Evolutionary conservation across 2,329 filamentous ascomycete species (phyloP), one percentile per base, ranked within the genome.

Genomic region (Xylaria sp.): DNA sequence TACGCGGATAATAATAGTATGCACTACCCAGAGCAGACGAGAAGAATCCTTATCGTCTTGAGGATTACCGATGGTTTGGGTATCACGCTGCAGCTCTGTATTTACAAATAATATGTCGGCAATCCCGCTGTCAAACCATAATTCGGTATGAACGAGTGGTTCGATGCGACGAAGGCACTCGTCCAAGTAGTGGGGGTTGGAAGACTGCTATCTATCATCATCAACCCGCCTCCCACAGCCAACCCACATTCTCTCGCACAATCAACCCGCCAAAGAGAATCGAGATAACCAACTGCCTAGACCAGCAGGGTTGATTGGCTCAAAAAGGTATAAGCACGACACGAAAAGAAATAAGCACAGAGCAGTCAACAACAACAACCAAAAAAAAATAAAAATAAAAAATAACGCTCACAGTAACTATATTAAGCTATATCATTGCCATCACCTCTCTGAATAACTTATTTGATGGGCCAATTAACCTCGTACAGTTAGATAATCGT

Each of bases 21-120:
- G 21, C 8, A 48, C 18, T 21, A 12, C 44, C 37, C 10, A 35
- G 5, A 10, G 32, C 8, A 10, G 32, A 35, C 32, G 32, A 35
- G 32, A 35, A 35, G 32, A 35, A 9, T 61, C 3, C 16, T 44
- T 42, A 40, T 60, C 48, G 2, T 27, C 18, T 47, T 6, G 60
- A 53, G 25, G 23, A 51, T 53, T 71, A 64, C 69, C 69, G 66
- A 69, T 35, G 25, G 63, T 61, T 61, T 71, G 69, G 69, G 59
- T 66, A 62, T 50, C 50, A 68, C 57, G 25, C 51, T 57, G 42
- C 44, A 37, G 21, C 32, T 42, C 23, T 29, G 55, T 40, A 37
- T 63, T 67, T 60, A 35, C 59, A 60, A 66, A 66, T 63, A 63
- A 59, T 29, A 60, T 61, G 48, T 69, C 65, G 65, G 65, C 60